Evolutionary conservation across 2,329 filamentous ascomycete genomes (phyloP).

Genomic region (Verticillium alfalfae): DNA sequence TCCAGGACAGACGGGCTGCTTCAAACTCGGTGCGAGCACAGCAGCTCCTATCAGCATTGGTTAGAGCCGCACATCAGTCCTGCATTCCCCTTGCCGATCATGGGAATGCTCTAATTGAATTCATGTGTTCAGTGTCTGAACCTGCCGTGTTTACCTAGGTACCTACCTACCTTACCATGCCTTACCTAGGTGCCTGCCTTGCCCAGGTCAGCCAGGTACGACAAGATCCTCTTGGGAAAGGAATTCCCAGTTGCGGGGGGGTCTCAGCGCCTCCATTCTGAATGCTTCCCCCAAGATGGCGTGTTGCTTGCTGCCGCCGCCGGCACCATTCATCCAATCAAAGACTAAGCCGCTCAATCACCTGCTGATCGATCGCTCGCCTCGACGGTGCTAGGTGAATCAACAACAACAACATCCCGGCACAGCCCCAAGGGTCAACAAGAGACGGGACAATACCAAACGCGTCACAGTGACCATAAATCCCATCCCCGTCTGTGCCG

Average conservation of each 20-base stretch:
- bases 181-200: no score
- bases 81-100: background rate
- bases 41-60: background rate
- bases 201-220: no score
- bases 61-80: background rate
- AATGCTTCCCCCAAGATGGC: background rate
- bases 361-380: background rate
- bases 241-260: background rate
- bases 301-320: background rate
- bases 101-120: background rate
- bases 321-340: background rate
- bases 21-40: no score
- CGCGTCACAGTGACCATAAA: background rate
- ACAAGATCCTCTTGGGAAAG: background rate
- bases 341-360: background rate
- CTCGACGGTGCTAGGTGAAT: background rate
- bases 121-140: no score
- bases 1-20: no score
- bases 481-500: background rate
- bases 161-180: no score
- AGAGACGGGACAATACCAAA: background rate
- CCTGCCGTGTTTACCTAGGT: no score
- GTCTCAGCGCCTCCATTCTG: background rate
- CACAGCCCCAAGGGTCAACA: background rate
- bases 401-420: background rate